Evolutionary conservation across 2,329 filamentous ascomycete species (phyloP).

Genomic region (Sporothrix brunneoviolacea): DNA sequence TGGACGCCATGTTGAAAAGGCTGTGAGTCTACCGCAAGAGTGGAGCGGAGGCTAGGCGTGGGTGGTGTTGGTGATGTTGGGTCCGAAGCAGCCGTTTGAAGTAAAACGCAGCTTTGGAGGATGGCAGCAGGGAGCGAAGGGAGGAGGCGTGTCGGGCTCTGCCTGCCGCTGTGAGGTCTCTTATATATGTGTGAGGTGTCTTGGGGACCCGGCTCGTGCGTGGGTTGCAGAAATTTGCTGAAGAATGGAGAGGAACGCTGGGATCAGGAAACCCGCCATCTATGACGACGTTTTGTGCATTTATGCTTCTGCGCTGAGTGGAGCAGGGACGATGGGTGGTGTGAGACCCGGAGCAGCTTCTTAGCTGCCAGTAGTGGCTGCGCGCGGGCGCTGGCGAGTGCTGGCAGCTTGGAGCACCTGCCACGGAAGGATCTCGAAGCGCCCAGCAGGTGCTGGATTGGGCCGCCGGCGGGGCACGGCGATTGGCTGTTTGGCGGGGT

Average conservation of each 20-base stretch:
- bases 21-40: too few species aligned
- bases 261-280: neutral
- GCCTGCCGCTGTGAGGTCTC: too few species aligned
- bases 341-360: neutral
- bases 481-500: slow-evolving; percentile 7
- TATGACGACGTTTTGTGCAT: slow-evolving; percentile 2
- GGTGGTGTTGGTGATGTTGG: slow-evolving; percentile 18
- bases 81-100: neutral
- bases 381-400: neutral
- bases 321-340: slow-evolving; percentile 1
- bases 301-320: neutral
- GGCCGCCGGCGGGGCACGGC: neutral
- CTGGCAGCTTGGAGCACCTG: neutral
- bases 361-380: neutral
- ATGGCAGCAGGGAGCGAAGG: neutral
- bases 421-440: slow-evolving; percentile 19
- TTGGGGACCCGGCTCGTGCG: slow-evolving; percentile 12
- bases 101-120: neutral
- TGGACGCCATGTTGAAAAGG: slow-evolving; percentile 54
- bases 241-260: neutral
- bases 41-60: too few species aligned
- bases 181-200: slow-evolving; percentile 7
- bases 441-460: neutral
- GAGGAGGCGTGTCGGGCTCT: slow-evolving; percentile 10
- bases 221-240: neutral